Evolutionary conservation across 1,284 basidiomycete genomes (phyloP), one percentile per base, ranked within the genome.

Genomic region (Tausonia pullulans): DNA sequence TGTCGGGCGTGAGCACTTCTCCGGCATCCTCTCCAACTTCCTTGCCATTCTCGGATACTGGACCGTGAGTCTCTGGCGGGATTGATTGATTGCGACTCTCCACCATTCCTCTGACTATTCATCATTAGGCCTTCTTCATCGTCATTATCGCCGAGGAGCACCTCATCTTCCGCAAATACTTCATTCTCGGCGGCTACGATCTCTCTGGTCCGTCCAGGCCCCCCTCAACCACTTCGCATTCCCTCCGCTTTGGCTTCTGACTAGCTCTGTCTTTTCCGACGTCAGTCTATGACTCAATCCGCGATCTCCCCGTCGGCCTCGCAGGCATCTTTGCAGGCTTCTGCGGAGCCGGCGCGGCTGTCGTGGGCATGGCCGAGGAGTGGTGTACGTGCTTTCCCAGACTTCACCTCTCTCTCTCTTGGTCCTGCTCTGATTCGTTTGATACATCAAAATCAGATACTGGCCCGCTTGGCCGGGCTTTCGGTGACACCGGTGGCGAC

Each of bases 41-140:
- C 70, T 84, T 45, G 74, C 79, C 27, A 79, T 86, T 60, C 74
- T 85, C 40, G 81, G 81, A n/a, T 86, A 87, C 74, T 86, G 84
- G 84, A 79, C 79, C 0, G 81, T 82, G 2, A 27, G 27, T 27
- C 27, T 27, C 27, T 27, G 27, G 27, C 27, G 27, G 27, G 27
- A 27, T 27, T 2, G 27, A 27, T 27, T 27, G 27, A 27, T 27
- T 27, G 27, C 27, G 27, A 27, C 27, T 27, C 27, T 27, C 27
- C 27, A 27, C 27, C 27, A 27, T 27, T 27, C 27, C 27, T 27
- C 27, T 27, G 27, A 27, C 27, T 2, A 1, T 81, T 84, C 71
- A 83, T 84, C 72, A 75, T 83, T 65, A 79, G 83, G 58, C 81
- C 85, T 58, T 77, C 84, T 39, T 73, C 78, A 83, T 66, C 84